Percentiles rank a stretch among this genome's conserved stretches.
Conservation (phyloP, 176 grass and related monocot species). For the Oryza longistaminata region DNA sequence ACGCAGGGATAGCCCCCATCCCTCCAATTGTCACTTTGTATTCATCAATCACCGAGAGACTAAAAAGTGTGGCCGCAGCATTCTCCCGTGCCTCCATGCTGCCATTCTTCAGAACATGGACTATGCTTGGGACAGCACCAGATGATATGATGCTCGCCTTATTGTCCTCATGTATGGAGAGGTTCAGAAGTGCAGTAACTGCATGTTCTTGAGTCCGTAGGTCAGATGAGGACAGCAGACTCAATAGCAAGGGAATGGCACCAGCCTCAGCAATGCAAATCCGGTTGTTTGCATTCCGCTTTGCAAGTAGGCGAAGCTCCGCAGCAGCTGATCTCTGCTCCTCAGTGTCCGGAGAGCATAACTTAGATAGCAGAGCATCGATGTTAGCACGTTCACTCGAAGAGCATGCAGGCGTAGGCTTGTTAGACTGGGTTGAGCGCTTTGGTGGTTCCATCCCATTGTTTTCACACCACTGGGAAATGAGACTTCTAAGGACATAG, state of each 20-base stretch:
- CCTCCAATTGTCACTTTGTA: slow-evolving; percentile 85
- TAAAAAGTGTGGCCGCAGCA: slow-evolving; percentile 91
- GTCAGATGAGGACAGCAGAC: slow-evolving; percentile 60
- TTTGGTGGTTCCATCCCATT: slow-evolving; percentile 79
- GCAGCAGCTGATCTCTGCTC: slow-evolving; percentile 69
- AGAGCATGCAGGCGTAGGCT: slow-evolving; percentile 38
- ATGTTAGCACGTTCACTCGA: slow-evolving; percentile 64
- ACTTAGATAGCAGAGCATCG: slow-evolving; percentile 65
- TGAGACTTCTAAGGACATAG: slow-evolving; percentile 85
- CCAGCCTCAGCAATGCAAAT: slow-evolving; percentile 90
- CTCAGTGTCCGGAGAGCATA: slow-evolving; percentile 59
- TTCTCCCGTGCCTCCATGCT: slow-evolving; percentile 96
- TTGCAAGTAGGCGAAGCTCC: slow-evolving; percentile 84
- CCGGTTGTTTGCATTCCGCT: slow-evolving; percentile 74
- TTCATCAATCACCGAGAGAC: slow-evolving; percentile 84
- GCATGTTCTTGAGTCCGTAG: slow-evolving; percentile 82
- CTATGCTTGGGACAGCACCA: slow-evolving; percentile 70
- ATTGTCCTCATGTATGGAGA: slow-evolving; percentile 89
- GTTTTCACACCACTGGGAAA: slow-evolving; percentile 75
- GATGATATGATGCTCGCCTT: slow-evolving; percentile 75
- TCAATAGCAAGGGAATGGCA: slow-evolving; percentile 72
- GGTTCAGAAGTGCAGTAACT: slow-evolving; percentile 83
- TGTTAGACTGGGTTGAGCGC: slow-evolving; percentile 43
- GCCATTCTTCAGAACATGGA: slow-evolving; percentile 84
- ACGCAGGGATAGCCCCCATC: slow-evolving; percentile 74